Percentiles rank a stretch among this genome's conserved stretches.
These are phyloP conservation scores for Yamadazyma triangularis DNA, from an alignment of 1,139 yeast genomes.

Conservation along the genomic window DNA sequence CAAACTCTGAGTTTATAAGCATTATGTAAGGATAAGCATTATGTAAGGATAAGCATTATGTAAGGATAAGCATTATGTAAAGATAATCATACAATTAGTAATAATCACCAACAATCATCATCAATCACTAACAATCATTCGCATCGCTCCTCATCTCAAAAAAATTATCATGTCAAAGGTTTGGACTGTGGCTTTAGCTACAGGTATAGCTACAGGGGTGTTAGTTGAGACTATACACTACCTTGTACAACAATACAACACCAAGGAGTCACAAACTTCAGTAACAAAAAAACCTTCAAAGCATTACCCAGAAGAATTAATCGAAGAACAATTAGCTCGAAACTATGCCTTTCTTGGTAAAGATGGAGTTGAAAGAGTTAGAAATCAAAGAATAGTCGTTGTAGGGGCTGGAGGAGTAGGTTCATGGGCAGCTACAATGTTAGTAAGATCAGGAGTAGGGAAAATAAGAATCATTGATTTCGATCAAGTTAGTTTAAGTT, in stretches of 20 bases:
- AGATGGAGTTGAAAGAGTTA: slow-evolving; percentile 73
- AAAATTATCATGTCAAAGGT: slow-evolving; percentile 11
- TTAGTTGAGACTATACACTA: slow-evolving; percentile 40
- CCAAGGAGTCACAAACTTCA: too few species aligned
- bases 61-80: too few species aligned
- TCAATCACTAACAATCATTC: too few species aligned
- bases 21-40: too few species aligned
- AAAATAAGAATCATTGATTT: slow-evolving; percentile 80
- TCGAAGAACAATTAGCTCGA: slow-evolving; percentile 87
- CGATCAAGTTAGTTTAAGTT: slow-evolving; percentile 90
- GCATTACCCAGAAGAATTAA: slow-evolving; percentile 64
- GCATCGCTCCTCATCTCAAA: too few species aligned
- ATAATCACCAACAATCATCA: too few species aligned
- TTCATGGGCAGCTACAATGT: slow-evolving; percentile 92
- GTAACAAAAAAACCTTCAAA: slow-evolving; percentile 4
- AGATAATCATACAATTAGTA: too few species aligned
- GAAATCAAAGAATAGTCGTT: slow-evolving; percentile 71
- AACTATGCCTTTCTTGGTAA: slow-evolving; percentile 89
- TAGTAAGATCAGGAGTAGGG: slow-evolving; percentile 85
- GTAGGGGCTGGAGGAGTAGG: slow-evolving; percentile 99
- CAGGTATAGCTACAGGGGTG: slow-evolving; percentile 38
- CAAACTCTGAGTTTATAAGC: slow-evolving; percentile 38
- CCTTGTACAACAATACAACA: neutral
- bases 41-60: too few species aligned
- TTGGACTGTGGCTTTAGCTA: slow-evolving; percentile 27